Base-by-base conservation (phyloP, 1,284 basidiomycete genomes). In the Phellopilus nigrolimitatus region DNA sequence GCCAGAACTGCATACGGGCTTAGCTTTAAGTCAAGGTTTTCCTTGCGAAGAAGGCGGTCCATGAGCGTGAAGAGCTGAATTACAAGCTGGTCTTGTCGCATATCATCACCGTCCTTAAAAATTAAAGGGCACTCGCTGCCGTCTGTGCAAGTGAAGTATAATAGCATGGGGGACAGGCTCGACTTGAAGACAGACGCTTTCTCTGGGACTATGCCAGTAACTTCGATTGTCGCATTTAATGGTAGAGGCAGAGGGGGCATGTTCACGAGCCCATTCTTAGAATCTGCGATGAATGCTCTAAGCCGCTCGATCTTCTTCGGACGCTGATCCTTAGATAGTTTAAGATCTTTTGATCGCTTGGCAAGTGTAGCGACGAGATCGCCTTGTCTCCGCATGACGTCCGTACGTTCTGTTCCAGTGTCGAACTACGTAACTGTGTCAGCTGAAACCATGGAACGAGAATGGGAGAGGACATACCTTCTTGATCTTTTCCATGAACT, bases 41-140 rank as follows among this genome's bases (percentile, higher is more conserved):
- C 97, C 68, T 97, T 95, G 41, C 93, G 74, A 54, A 99, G 70
- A 12, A 99, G 71, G 27, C 90, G 79, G 65, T 99, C 95, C 97
- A 99, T 99, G 22, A 99, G 79, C 3, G 93, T 97, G 68, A 99
- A 95, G 7, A 99, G 77, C 66, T 99, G 95, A 48, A 98, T 90
- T 21, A 98, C 95, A 27, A 98, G 80, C 67, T 98, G 95, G 65
- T 98, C 95, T 66, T 99, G 97, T 17, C 95, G 84, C 74, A 99
- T 84, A 65, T 99, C 97, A 65, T 99, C 97, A 4, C 97, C 97
- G 59, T 97, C 95, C 68, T 99, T 99, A 77, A 98, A 98, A 57
- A 99, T 99, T 44, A 97, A 79, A 0, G 94, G 89, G 66, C 91
- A 99, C 63, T 93, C 87, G 30, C 76, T 74, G 4, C 84, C 79